A percentile compares a stretch with the other conserved stretches of the same genome.
Conservation (phyloP, 129 eudicot genomes). For the Helichrysum umbraculigerum region DNA sequence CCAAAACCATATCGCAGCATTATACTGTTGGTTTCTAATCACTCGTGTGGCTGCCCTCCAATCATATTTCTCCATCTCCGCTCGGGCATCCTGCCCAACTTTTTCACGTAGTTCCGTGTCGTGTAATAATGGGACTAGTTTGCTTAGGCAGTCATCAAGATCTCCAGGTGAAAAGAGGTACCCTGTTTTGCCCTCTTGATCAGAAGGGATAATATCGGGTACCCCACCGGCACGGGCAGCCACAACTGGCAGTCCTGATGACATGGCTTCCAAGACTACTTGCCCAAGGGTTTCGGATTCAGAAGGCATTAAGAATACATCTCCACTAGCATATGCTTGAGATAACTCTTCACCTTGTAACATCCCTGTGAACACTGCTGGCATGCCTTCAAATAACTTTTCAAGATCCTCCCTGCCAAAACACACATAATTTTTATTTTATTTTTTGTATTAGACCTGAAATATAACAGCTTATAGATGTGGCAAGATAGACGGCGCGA, state of each 20-base stretch:
- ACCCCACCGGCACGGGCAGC: constrained; percentile 97
- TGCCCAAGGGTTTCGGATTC: constrained; percentile 97
- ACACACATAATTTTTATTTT: not conserved
- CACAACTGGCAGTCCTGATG: constrained; percentile 94
- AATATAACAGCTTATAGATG: not conserved
- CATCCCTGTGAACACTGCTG: constrained; percentile 94
- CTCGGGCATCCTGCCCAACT: constrained; percentile 81
- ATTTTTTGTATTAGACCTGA: not conserved
- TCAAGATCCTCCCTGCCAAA: constrained; percentile 77
- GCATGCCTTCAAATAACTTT: constrained; percentile 73
- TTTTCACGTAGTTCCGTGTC: constrained; percentile 52
- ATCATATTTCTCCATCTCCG: constrained; percentile 93
- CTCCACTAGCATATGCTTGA: constrained; percentile 96
- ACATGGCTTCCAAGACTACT: constrained; percentile 97
- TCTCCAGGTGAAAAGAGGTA: constrained; percentile 78
- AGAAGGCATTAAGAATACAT: constrained; percentile 90
- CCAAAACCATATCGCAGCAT: constrained; percentile 98
- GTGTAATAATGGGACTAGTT: constrained; percentile 61
- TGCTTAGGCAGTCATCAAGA: constrained; percentile 79
- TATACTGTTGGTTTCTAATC: constrained; percentile 84
- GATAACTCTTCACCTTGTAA: constrained; percentile 91
- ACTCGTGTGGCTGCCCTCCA: constrained; percentile 91
- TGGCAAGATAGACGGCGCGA: not conserved
- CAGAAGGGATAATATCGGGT: constrained; percentile 78
- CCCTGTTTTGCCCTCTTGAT: constrained; percentile 83